Evolutionary conservation across 345 rosid species (phyloP).

Genomic region (Populus ilicifolia): DNA sequence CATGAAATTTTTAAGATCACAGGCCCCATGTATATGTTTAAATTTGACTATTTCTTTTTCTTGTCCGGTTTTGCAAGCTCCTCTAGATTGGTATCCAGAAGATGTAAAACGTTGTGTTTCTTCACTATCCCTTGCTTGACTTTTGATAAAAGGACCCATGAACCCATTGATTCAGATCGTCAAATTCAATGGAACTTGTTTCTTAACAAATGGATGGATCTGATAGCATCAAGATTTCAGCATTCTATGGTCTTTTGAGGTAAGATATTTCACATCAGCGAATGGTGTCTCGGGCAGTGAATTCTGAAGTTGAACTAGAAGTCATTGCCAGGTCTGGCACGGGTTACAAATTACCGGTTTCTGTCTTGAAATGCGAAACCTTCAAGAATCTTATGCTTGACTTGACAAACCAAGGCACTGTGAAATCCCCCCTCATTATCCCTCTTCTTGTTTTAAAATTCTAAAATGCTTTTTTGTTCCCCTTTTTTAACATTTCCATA

Average conservation of each 20-base stretch:
- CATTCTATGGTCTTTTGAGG: background rate
- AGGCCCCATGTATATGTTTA: too few relatives aligned
- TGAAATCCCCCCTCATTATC: background rate
- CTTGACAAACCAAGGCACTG: background rate
- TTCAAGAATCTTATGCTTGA: too few relatives aligned
- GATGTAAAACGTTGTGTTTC: background rate
- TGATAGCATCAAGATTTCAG: background rate
- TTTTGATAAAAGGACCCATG: background rate
- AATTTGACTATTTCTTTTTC: too few relatives aligned
- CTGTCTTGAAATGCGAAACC: too few relatives aligned
- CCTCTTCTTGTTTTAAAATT: too few relatives aligned
- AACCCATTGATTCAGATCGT: background rate
- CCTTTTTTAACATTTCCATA: too few relatives aligned
- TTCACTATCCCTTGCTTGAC: background rate
- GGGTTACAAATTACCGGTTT: too few relatives aligned
- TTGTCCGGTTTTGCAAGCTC: too few relatives aligned
- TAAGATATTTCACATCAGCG: background rate
- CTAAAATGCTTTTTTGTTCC: too few relatives aligned
- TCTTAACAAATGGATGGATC: background rate
- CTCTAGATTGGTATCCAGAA: background rate
- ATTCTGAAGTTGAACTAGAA: background rate
- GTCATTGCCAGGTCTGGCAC: background rate
- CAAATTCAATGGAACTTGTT: background rate
- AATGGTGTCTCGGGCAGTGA: background rate
- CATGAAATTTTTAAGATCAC: too few relatives aligned